Percentiles rank a stretch among this genome's conserved stretches.
Evolutionary conservation across 371 early-diverging fungal genomes (phyloP).

Genomic region (Massospora cicadina): DNA sequence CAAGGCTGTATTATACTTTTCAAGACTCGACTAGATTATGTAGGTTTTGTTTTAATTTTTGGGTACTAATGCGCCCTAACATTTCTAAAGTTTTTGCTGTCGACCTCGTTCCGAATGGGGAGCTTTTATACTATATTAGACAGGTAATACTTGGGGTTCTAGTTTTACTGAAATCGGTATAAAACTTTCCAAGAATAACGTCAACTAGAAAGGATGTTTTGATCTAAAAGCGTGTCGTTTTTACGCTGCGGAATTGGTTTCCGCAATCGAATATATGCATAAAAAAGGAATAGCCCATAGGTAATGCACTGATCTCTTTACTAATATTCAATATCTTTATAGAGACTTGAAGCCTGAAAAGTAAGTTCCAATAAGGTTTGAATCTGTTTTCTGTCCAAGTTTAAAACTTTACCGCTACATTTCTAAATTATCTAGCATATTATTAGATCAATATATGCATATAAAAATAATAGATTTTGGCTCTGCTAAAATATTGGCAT

Average conservation of each 20-base stretch:
- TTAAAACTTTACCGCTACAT: slow-evolving; percentile 1
- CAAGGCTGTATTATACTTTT: slow-evolving; percentile 83
- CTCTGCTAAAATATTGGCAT: slow-evolving; percentile 65
- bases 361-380: too few species aligned
- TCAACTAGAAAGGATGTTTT: slow-evolving; percentile 42
- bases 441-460: slow-evolving; percentile 65
- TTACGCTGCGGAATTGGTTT: slow-evolving; percentile 76
- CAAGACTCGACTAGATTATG: slow-evolving; percentile 79
- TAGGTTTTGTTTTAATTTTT: slow-evolving; percentile 15
- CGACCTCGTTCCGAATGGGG: slow-evolving; percentile 79
- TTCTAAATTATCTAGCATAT: slow-evolving; percentile 37
- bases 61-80: neutral
- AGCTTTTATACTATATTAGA: slow-evolving; percentile 59
- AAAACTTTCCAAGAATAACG: slow-evolving; percentile 3
- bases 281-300: slow-evolving; percentile 58
- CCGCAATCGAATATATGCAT: slow-evolving; percentile 74
- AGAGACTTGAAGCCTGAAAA: slow-evolving; percentile 83
- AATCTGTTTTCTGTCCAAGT: too few species aligned
- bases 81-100: slow-evolving; percentile 52
- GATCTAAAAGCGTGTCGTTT: slow-evolving; percentile 46
- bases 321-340: neutral
- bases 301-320: slow-evolving; percentile 15
- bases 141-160: slow-evolving; percentile 21
- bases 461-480: slow-evolving; percentile 95
- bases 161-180: neutral